phyloP scores from a whole-genome alignment of 2,329 filamentous ascomycete genomes.

The Mariannaea elegans region DNA sequence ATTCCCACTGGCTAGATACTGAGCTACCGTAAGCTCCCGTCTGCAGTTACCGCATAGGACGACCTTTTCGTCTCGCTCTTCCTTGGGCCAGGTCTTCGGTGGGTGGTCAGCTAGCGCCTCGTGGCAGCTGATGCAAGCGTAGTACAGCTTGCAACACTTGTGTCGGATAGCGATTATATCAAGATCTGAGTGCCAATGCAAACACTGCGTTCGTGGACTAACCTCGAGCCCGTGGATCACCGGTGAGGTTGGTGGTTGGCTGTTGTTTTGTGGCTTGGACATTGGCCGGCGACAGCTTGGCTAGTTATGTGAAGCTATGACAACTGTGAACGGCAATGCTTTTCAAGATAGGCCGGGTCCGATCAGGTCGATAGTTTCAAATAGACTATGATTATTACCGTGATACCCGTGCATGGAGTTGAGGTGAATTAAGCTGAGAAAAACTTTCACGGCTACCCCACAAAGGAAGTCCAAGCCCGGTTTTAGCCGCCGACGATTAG shows the following conservation, averaged over 20 bases:
- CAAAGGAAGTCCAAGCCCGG: too few relatives aligned
- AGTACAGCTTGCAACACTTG: constrained; percentile 25
- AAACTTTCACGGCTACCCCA: too few relatives aligned
- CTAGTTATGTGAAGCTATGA: too few relatives aligned
- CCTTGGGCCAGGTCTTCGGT: constrained; percentile 16
- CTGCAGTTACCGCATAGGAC: constrained; percentile 22
- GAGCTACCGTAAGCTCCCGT: constrained; percentile 13
- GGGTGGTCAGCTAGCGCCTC: constrained; percentile 19
- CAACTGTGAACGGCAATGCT: too few relatives aligned
- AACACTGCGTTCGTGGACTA: constrained; percentile 16
- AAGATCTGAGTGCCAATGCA: constrained; percentile 24
- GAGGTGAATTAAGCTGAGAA: too few relatives aligned
- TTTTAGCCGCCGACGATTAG: too few relatives aligned
- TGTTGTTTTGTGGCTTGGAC: background rate
- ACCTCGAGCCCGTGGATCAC: constrained; percentile 17
- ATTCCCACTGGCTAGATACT: constrained; percentile 16
- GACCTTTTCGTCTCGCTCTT: constrained; percentile 16
- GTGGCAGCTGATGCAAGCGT: constrained; percentile 29
- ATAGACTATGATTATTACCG: too few relatives aligned
- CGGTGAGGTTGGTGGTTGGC: background rate
- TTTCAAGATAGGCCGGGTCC: too few relatives aligned
- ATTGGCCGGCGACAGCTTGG: too few relatives aligned
- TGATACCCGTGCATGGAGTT: too few relatives aligned
- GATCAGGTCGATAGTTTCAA: too few relatives aligned
- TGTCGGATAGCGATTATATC: constrained; percentile 28